These are phyloP conservation scores for Myriosclerotinia duriaeana DNA, from an alignment of 2,329 filamentous ascomycete genomes.

Conservation along the genomic window DNA sequence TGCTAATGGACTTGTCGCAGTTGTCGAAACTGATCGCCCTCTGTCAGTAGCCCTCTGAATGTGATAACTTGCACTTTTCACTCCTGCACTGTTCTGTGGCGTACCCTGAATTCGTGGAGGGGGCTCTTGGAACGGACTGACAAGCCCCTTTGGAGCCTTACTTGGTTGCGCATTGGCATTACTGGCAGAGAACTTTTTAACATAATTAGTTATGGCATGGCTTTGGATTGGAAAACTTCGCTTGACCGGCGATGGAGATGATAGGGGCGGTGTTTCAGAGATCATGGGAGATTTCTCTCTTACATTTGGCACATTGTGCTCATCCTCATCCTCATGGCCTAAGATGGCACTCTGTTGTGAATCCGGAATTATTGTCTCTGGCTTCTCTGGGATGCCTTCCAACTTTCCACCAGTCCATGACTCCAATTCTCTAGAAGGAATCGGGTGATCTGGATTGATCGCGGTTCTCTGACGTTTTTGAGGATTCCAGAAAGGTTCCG, in stretches of 20 bases:
- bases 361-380: constrained; percentile 31
- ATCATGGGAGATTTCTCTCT: constrained; percentile 30
- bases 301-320: constrained; percentile 30
- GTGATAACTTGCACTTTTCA: constrained; percentile 35
- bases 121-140: constrained; percentile 27
- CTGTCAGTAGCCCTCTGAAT: constrained; percentile 33
- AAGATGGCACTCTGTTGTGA: constrained; percentile 33
- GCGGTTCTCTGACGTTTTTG: constrained; percentile 37
- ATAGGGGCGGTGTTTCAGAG: constrained; percentile 30
- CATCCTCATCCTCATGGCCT: constrained; percentile 22
- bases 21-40: constrained; percentile 35
- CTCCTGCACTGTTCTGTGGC: constrained; percentile 20
- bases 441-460: constrained; percentile 37
- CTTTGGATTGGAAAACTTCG: constrained; percentile 16
- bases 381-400: constrained; percentile 18
- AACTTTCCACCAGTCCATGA: constrained; percentile 13
- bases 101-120: constrained; percentile 18
- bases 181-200: constrained; percentile 27
- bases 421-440: constrained; percentile 38
- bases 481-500: constrained; percentile 28
- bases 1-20: constrained; percentile 36
- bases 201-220: constrained; percentile 29
- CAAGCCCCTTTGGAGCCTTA: constrained; percentile 5
- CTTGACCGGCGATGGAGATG: constrained; percentile 29
- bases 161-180: constrained; percentile 21